phyloP scores from a whole-genome alignment of 805 yeast genomes.

The Yamadazyma philogaea region DNA sequence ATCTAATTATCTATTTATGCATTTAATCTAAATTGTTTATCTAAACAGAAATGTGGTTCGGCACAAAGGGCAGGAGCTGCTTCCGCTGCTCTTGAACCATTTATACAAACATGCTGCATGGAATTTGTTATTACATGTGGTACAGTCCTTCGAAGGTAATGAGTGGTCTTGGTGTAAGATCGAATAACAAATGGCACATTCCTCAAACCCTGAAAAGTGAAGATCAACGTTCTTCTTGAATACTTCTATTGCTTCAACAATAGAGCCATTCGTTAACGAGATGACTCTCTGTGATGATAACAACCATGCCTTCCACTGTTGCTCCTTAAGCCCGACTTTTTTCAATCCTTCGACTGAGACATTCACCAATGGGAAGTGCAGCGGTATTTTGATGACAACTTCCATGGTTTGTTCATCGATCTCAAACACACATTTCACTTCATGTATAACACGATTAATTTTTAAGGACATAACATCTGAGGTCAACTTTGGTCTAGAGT shows the following conservation, averaged over 20 bases:
- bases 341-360: conserved; percentile 74
- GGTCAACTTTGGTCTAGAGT: conserved; percentile 33
- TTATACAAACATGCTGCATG: conserved; percentile 94
- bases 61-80: conserved; percentile 93
- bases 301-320: conserved; percentile 93
- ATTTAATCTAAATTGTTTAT: conserved; percentile 1
- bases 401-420: conserved; percentile 89
- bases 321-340: conserved; percentile 85
- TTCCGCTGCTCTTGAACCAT: conserved; percentile 95
- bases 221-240: conserved; percentile 72
- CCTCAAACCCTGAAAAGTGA: conserved; percentile 92
- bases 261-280: conserved; percentile 68
- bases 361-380: conserved; percentile 71
- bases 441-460: conserved; percentile 58
- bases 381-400: conserved; percentile 70
- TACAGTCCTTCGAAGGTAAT: conserved; percentile 82
- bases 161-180: conserved; percentile 87
- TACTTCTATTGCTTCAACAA: conserved; percentile 63
- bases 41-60: conserved; percentile 60
- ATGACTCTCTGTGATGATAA: conserved; percentile 84
- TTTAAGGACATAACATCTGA: conserved; percentile 52
- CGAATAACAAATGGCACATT: conserved; percentile 95
- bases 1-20: background rate
- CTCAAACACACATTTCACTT: conserved; percentile 66
- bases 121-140: conserved; percentile 89